Evolutionary conservation across 2,329 filamentous ascomycete species (phyloP).

Genomic region (Phoma sp.): DNA sequence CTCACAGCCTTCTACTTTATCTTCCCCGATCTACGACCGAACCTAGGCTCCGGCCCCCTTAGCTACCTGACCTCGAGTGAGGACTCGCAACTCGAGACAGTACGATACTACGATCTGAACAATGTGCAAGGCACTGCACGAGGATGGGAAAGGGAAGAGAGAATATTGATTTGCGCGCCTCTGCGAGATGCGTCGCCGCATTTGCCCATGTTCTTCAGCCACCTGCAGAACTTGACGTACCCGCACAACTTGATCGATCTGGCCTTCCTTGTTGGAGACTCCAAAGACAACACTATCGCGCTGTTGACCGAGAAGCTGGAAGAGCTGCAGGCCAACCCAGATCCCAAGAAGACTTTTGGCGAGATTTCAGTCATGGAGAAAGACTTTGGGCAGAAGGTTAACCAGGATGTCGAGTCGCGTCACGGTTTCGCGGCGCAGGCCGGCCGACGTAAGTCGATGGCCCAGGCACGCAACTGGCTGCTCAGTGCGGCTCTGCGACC

Average conservation of each 20-base stretch:
- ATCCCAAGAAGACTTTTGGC: constrained; percentile 84
- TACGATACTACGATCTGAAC: constrained; percentile 94
- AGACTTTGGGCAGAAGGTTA: constrained; percentile 97
- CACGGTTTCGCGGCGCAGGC: constrained; percentile 98
- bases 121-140: constrained; percentile 89
- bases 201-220: constrained; percentile 98
- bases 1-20: constrained; percentile 72
- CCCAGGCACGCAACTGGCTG: constrained; percentile 96
- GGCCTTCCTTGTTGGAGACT: constrained; percentile 96
- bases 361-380: constrained; percentile 99
- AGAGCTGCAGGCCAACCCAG: constrained; percentile 78
- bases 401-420: constrained; percentile 95
- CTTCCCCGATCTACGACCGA: constrained; percentile 75
- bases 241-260: constrained; percentile 96
- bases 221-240: constrained; percentile 94
- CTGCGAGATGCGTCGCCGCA: constrained; percentile 91
- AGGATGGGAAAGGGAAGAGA: constrained; percentile 95
- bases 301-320: constrained; percentile 78
- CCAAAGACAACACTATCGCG: constrained; percentile 86
- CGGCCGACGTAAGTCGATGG: constrained; percentile 93
- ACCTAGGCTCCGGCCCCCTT: constrained; percentile 69
- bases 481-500: constrained; percentile 90
- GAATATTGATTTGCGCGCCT: constrained; percentile 92
- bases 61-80: constrained; percentile 72
- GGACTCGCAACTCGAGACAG: constrained; percentile 85